These are phyloP conservation scores for Diaporthe nobilis DNA, from an alignment of 2,329 filamentous ascomycete genomes.

Conservation along the genomic window DNA sequence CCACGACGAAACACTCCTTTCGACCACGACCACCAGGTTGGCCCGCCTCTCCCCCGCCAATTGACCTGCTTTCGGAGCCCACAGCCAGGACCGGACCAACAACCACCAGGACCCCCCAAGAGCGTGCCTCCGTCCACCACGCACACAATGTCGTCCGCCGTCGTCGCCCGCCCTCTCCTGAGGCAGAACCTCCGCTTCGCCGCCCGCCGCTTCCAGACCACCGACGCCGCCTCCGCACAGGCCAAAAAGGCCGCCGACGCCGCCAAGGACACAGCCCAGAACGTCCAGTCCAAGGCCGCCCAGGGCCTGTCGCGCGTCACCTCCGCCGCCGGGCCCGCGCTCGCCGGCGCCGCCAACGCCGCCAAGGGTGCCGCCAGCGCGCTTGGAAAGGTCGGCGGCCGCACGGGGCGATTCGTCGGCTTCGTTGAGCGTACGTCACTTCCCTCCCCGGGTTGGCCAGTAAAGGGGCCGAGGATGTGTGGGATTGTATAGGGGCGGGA, in stretches of 20 bases:
- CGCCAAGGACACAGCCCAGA: conserved; percentile 58
- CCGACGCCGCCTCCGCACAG: conserved; percentile 58
- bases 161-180: conserved; percentile 42
- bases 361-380: conserved; percentile 76
- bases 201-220: conserved; percentile 73
- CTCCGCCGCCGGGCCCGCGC: conserved; percentile 82
- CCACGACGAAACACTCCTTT: conserved; percentile 31
- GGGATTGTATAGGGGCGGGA: not conserved
- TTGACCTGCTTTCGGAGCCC: conserved; percentile 10
- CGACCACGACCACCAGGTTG: conserved; percentile 29
- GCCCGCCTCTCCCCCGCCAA: conserved; percentile 15
- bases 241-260: conserved; percentile 59
- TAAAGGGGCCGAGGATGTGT: not conserved
- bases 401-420: conserved; percentile 82
- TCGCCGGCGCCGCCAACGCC: conserved; percentile 81
- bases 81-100: not conserved
- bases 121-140: not conserved
- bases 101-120: not conserved
- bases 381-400: conserved; percentile 84
- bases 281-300: conserved; percentile 76
- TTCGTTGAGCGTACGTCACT: conserved; percentile 86
- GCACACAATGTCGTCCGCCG: conserved; percentile 39
- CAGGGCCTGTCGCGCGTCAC: conserved; percentile 87
- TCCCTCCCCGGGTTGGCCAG: too few relatives aligned
- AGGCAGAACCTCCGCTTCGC: conserved; percentile 47